Base-by-base conservation (phyloP, 202 grass and related monocot species). In the Tripidium arundinaceum region DNA sequence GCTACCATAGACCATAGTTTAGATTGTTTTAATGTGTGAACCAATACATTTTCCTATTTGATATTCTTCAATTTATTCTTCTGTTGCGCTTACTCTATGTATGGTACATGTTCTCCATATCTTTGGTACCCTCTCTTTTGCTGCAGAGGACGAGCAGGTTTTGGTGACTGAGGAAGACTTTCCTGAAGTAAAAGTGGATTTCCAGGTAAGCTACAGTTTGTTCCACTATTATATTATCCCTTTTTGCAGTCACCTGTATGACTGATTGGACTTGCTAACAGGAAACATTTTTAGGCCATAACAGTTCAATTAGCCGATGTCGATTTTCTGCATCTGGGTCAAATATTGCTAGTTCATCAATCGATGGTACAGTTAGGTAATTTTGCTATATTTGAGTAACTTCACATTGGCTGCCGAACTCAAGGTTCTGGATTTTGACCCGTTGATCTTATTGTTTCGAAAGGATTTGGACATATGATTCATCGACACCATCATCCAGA, bases 271-370 rank as follows among this genome's bases (percentile, higher is more conserved):
- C 77, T 54, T 88, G 70, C 67, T 86, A 82, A 70, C 88, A 94
- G 95, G 95, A 98, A 93, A 98, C 92, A 65, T 98, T 94, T 89
- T 93, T 98, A 81, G 95, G 95, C 57, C 95, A 98, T 91, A 98
- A 91, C 72, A 98, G 90, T 87, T 84, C 88, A 11, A 98, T 98
- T 82, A 94, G 90, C 52, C 78, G 79, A 45, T 94, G 95, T 66
- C 81, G 92, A 40, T 94, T 98, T 92, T 94, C 95, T 89, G 88
- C 95, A 65, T 94, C 95, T 55, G 92, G 95, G 57, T 83, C 79
- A 69, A 98, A 98, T 82, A 86, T 93, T 84, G 95, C 92, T 21
- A 98, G 92, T 92, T 91, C 95, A 72, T 98, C 95, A 57, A 73
- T 89, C 55, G 92, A 98, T 84, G 95, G 95, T 34, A 98, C 92